Percentiles rank a stretch among this genome's conserved stretches.
These are phyloP conservation scores for Postia placenta DNA, from an alignment of 768 basidiomycete genomes.

Conservation along the genomic window DNA sequence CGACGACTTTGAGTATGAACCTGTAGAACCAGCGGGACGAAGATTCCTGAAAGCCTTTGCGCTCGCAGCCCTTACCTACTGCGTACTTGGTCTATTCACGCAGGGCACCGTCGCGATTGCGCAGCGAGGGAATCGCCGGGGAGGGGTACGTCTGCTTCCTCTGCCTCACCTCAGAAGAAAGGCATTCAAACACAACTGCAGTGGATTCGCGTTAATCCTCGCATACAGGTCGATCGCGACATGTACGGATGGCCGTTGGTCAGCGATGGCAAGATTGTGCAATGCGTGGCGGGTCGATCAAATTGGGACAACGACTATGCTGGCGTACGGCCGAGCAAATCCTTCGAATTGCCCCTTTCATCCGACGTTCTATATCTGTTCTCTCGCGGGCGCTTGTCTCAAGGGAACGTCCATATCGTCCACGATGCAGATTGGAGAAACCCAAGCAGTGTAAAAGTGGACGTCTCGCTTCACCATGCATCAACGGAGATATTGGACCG, in stretches of 20 bases:
- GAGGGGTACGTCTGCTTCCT: not conserved
- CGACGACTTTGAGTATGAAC: not conserved
- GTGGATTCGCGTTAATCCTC: conserved; percentile 1
- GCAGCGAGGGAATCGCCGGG: not conserved
- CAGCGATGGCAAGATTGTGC: conserved; percentile 14
- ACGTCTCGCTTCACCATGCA: conserved; percentile 6
- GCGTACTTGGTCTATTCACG: conserved; percentile 4
- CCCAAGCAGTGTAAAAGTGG: conserved; percentile 9
- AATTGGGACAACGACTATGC: not conserved
- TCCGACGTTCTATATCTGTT: conserved; percentile 15
- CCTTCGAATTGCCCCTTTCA: conserved; percentile 12
- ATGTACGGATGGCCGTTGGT: conserved; percentile 1
- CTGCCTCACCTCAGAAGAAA: not conserved
- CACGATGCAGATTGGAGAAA: conserved; percentile 3
- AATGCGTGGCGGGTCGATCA: conserved; percentile 6
- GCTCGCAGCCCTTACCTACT: conserved; percentile 14
- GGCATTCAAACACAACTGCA: not conserved
- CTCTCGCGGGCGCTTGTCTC: conserved; percentile 6
- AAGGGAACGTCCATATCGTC: conserved; percentile 11
- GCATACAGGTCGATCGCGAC: not conserved
- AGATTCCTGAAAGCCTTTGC: conserved; percentile 19
- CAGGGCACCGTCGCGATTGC: not conserved
- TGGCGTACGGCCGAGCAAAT: not conserved
- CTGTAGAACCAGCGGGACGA: conserved; percentile 1
- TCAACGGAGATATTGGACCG: not conserved